Conservation (phyloP, 495 filamentous ascomycete genomes). For the Neurospora sp. region DNA sequence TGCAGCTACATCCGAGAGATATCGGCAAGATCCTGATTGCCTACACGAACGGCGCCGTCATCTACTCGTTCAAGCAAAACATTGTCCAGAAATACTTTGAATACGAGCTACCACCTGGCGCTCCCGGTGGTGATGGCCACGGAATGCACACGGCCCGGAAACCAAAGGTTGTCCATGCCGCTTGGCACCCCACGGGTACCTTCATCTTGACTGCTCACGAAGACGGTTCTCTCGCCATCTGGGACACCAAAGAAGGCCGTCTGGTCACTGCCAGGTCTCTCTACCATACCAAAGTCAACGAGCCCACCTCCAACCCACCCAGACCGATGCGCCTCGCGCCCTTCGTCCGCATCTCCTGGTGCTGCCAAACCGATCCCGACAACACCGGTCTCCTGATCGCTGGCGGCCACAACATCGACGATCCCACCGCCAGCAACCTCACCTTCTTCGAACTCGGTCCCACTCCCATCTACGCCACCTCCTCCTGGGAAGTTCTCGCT, state of each 20-base stretch:
- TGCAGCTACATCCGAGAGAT: constrained; percentile 82
- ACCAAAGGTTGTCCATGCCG: constrained; percentile 64
- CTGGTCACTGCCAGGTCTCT: constrained; percentile 76
- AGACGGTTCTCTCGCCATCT: constrained; percentile 81
- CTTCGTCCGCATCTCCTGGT: constrained; percentile 74
- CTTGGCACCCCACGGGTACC: constrained; percentile 93
- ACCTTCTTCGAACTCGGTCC: constrained; percentile 82
- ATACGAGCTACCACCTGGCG: constrained; percentile 71
- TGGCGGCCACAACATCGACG: constrained; percentile 58
- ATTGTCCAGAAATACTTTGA: constrained; percentile 65
- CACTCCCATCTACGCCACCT: constrained; percentile 84
- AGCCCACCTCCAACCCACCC: constrained; percentile 29
- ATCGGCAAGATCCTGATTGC: constrained; percentile 86
- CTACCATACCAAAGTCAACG: constrained; percentile 58
- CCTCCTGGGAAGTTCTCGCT: constrained; percentile 71
- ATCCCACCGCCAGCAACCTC: constrained; percentile 54
- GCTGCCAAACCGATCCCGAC: constrained; percentile 70
- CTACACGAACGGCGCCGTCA: constrained; percentile 75
- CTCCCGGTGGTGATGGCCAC: constrained; percentile 66
- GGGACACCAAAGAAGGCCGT: constrained; percentile 88
- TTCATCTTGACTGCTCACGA: constrained; percentile 85
- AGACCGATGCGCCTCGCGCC: constrained; percentile 43
- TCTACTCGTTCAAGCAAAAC: constrained; percentile 89
- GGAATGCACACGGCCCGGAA: constrained; percentile 43
- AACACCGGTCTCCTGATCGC: constrained; percentile 84